Conservation (phyloP, 345 rosid genomes). For the Lagerstroemia speciosa region DNA sequence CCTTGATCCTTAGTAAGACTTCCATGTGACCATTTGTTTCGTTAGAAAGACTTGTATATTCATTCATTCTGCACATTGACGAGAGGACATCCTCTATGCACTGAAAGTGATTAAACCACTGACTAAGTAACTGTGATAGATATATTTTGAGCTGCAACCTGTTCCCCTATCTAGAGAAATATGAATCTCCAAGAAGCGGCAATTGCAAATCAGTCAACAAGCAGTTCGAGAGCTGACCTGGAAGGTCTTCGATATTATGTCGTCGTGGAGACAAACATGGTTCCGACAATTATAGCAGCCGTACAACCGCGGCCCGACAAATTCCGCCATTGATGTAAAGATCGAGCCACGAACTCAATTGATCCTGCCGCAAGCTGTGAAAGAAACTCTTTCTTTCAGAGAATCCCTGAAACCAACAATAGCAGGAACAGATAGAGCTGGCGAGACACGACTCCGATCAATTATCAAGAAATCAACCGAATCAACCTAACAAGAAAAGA, state of each 20-base stretch:
- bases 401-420: neutral
- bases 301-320: slow-evolving; percentile 63
- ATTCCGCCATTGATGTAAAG: slow-evolving; percentile 44
- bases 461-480: neutral
- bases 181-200: neutral
- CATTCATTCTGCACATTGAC: neutral
- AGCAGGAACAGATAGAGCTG: neutral
- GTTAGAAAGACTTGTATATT: neutral
- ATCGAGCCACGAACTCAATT: neutral
- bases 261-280: slow-evolving; percentile 73
- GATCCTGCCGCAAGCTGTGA: neutral
- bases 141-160: neutral
- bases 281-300: slow-evolving; percentile 78
- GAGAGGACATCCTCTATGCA: neutral
- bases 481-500: neutral
- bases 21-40: neutral
- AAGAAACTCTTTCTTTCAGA: neutral
- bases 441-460: neutral
- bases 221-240: slow-evolving; percentile 26
- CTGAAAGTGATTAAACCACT: too few species aligned
- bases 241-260: slow-evolving; percentile 75
- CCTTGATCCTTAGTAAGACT: neutral
- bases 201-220: neutral
- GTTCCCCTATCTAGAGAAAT: neutral
- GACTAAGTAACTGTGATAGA: too few species aligned